Base-by-base conservation (phyloP, 2,329 filamentous ascomycete species). In the Fusarium sp. region DNA sequence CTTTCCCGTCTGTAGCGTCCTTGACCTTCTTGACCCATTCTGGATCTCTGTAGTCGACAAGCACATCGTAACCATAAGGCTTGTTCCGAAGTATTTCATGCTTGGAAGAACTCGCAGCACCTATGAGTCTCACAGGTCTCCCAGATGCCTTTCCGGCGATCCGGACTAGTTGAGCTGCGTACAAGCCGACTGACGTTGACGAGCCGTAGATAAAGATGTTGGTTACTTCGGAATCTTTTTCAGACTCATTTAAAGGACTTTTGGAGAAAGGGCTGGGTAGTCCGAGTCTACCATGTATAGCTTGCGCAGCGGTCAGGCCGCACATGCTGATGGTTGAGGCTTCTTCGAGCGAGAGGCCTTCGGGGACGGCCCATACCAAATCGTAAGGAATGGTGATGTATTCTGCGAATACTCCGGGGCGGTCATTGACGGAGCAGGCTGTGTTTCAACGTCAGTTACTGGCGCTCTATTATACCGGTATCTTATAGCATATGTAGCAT, bases 391-490 rank as follows among this genome's bases (percentile, higher is more conserved):
- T 56, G 0, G 57, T 68, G 11, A 82, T 57, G 47, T 78, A 82
- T 53, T 84, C 81, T 2, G 82, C 78, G 65, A 84, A 84, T 0
- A 81, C 81, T 8, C 82, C 83, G 0, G 81, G 79, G 0, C 79
- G 76, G 6, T 80, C 75, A 50, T 83, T 83, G 8, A 74, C 70
- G 14, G 77, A 80, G 54, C 77, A 79, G 2, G 80, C 81, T 75
- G 11, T 1, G 0, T 0, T 7, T 4, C 0, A 4, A 32, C 0
- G n/a, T 43, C n/a, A 52, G 54, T 15, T 17, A 17, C 5, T n/a
- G 35, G 19, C 7, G 9, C 5, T 9, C 9, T 17, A 10, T 4
- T 0, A 1, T 13, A 0, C 30, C 30, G 15, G 5, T 5, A 22
- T 5, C 20, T 22, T 5, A 22, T 22, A 22, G 20, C 20, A 22